Evolutionary conservation across 106 monocot species (phyloP).

Genomic region (Dendrobium huoshanense): DNA sequence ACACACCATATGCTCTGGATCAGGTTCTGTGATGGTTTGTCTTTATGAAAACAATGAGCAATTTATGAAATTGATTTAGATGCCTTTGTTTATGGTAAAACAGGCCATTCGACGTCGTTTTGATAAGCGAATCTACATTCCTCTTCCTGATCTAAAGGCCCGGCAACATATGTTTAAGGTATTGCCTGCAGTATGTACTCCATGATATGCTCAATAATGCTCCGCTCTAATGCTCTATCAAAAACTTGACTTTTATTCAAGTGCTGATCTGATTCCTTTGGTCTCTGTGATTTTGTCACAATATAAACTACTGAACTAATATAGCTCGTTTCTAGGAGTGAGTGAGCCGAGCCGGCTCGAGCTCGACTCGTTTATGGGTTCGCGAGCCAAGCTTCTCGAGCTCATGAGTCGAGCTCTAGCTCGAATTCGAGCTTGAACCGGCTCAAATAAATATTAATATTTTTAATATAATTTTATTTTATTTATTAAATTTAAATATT

Average conservation of each 20-base stretch:
- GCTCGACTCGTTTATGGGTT: no score
- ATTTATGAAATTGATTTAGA: not conserved
- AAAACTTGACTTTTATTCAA: not conserved
- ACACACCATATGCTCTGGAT: constrained; percentile 78
- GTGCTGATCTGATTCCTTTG: not conserved
- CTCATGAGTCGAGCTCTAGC: no score
- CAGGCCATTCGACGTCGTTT: constrained; percentile 77
- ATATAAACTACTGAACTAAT: no score
- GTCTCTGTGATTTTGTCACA: not conserved
- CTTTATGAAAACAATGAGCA: not conserved
- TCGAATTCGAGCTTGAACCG: no score
- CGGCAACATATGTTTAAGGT: constrained; percentile 94
- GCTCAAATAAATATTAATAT: no score
- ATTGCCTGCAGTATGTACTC: not conserved
- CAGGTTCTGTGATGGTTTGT: constrained; percentile 39
- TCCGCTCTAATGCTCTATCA: not conserved
- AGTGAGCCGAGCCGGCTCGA: no score
- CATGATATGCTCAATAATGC: not conserved
- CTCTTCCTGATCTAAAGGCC: constrained; percentile 77
- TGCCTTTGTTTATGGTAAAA: not conserved
- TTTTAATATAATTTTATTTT: no score
- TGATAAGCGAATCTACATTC: constrained; percentile 84
- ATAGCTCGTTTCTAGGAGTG: no score
- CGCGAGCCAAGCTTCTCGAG: no score
- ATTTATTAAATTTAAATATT: no score